Percentiles rank a stretch among this genome's conserved stretches.
Conservation (phyloP, 768 basidiomycete species). For the Crepidotus variabilis region DNA sequence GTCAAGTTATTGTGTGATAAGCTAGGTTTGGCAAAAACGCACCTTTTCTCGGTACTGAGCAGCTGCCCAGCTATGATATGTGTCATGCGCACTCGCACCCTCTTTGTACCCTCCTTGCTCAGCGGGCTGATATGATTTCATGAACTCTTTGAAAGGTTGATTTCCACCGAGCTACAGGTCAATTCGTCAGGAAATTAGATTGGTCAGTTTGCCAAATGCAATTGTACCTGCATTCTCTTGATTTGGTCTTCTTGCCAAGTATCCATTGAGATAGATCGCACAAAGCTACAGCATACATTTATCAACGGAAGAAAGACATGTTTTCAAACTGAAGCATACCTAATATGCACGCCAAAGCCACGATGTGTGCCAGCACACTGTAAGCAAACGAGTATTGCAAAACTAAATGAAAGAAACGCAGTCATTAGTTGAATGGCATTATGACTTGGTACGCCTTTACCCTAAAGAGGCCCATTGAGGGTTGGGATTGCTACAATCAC, state of each 20-base stretch:
- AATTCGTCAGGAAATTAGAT: slow-evolving; percentile 7
- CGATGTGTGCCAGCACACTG: slow-evolving; percentile 83
- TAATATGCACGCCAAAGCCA: slow-evolving; percentile 93
- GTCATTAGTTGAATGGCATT: neutral
- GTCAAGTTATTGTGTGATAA: slow-evolving; percentile 8
- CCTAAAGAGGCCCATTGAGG: slow-evolving; percentile 93
- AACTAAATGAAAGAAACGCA: slow-evolving; percentile 36
- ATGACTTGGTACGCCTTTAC: slow-evolving; percentile 28
- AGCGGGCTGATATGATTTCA: slow-evolving; percentile 62
- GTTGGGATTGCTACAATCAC: slow-evolving; percentile 85
- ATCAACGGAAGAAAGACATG: slow-evolving; percentile 16
- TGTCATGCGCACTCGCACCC: slow-evolving; percentile 61
- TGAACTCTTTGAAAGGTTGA: slow-evolving; percentile 73
- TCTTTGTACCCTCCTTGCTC: slow-evolving; percentile 70
- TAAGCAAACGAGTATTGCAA: slow-evolving; percentile 88
- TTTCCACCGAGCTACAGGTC: slow-evolving; percentile 79
- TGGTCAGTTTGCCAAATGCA: slow-evolving; percentile 2
- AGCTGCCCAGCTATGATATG: slow-evolving; percentile 93
- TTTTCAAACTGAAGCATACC: slow-evolving; percentile 35
- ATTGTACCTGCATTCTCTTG: slow-evolving; percentile 78
- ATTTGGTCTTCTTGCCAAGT: slow-evolving; percentile 91
- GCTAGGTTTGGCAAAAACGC: slow-evolving; percentile 10
- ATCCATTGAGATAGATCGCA: slow-evolving; percentile 94
- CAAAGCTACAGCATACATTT: slow-evolving; percentile 64
- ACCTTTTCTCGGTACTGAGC: slow-evolving; percentile 95